A percentile compares a stretch with the other conserved stretches of the same genome.
Evolutionary conservation across 192 early-diverging fungal species (phyloP).

Genomic region (Funneliformis mosseae): DNA sequence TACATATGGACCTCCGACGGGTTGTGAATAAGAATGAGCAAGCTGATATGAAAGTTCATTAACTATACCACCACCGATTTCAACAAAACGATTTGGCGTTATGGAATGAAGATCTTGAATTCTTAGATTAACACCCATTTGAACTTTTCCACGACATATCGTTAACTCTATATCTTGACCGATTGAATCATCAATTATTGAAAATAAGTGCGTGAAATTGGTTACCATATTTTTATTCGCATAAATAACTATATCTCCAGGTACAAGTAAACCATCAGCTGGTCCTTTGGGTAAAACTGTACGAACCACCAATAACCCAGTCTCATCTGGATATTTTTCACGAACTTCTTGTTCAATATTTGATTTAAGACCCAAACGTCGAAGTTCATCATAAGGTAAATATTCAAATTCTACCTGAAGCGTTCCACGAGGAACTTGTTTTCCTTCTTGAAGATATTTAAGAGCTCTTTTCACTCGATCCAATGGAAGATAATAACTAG

Average conservation of each 20-base stretch:
- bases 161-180: constrained; percentile 53
- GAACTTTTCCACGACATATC: constrained; percentile 59
- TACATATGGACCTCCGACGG: constrained; percentile 81
- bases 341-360: constrained; percentile 68
- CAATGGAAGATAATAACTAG: constrained; percentile 76
- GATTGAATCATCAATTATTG: constrained; percentile 65
- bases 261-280: constrained; percentile 58
- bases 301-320: constrained; percentile 70
- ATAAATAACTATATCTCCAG: constrained; percentile 73
- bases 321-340: constrained; percentile 60
- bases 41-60: constrained; percentile 77
- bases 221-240: constrained; percentile 67
- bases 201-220: constrained; percentile 71
- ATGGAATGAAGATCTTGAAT: constrained; percentile 77
- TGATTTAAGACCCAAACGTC: constrained; percentile 69
- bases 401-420: constrained; percentile 75
- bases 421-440: constrained; percentile 70
- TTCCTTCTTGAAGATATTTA: constrained; percentile 55
- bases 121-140: constrained; percentile 42
- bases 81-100: constrained; percentile 82
- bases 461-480: constrained; percentile 73
- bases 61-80: constrained; percentile 82
- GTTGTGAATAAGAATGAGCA: constrained; percentile 69
- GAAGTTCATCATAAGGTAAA: constrained; percentile 69
- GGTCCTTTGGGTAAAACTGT: constrained; percentile 71